These are phyloP conservation scores for Apophysomyces elegans DNA, from an alignment of 371 early-diverging fungal species.

Conservation along the genomic window DNA sequence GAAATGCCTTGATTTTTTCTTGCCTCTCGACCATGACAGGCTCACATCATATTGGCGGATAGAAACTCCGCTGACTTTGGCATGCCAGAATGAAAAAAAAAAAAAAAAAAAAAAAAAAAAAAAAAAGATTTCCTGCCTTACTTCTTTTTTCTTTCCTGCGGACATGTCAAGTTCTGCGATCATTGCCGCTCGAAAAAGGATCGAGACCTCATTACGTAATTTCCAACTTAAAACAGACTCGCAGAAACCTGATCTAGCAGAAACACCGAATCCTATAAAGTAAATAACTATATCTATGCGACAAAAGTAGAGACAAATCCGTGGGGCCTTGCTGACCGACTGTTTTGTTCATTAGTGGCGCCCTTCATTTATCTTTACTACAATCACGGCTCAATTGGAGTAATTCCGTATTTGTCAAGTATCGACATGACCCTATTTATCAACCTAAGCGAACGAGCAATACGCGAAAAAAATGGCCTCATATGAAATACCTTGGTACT, in stretches of 20 bases:
- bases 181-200: slow-evolving; percentile 37
- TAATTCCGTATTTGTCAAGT: slow-evolving; percentile 40
- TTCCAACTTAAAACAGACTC: slow-evolving; percentile 24
- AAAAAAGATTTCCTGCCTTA: too few species aligned
- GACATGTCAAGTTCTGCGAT: slow-evolving; percentile 41
- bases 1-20: too few species aligned
- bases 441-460: slow-evolving; percentile 40
- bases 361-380: slow-evolving; percentile 40
- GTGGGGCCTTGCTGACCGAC: too few species aligned
- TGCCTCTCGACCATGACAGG: too few species aligned
- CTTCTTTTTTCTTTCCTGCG: background rate
- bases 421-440: slow-evolving; percentile 37
- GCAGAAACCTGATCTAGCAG: slow-evolving; percentile 9
- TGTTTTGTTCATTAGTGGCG: slow-evolving; percentile 20
- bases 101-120: background rate
- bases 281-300: slow-evolving; percentile 10
- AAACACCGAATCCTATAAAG: slow-evolving; percentile 16
- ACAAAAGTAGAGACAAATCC: background rate
- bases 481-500: slow-evolving; percentile 40
- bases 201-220: slow-evolving; percentile 30
- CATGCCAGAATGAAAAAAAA: background rate
- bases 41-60: too few species aligned
- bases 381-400: slow-evolving; percentile 53
- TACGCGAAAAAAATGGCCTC: slow-evolving; percentile 47
- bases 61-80: too few species aligned